A percentile compares a stretch with the other conserved stretches of the same genome.
phyloP scores from a whole-genome alignment of 202 grass and related monocot genomes.

The Zoysia matrella region DNA sequence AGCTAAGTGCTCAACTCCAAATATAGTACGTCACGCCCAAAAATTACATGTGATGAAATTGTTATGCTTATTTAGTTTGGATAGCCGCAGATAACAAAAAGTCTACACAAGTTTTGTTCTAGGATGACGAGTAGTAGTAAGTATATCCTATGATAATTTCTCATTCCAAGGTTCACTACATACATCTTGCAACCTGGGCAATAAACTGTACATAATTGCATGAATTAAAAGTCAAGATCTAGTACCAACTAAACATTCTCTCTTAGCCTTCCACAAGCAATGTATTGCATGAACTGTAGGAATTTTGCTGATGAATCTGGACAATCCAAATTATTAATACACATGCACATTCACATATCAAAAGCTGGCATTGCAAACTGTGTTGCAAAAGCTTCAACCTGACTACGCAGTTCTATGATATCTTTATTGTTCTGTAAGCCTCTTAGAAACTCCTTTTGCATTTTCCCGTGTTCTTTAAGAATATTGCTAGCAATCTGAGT shows the following conservation, averaged over 20 bases:
- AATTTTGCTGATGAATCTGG: slow-evolving; percentile 34
- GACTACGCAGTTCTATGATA: slow-evolving; percentile 69
- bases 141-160: slow-evolving; percentile 3
- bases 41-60: background rate
- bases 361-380: slow-evolving; percentile 92
- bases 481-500: slow-evolving; percentile 73
- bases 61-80: background rate
- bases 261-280: slow-evolving; percentile 27
- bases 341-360: slow-evolving; percentile 68
- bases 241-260: slow-evolving; percentile 1
- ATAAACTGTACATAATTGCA: slow-evolving; percentile 48
- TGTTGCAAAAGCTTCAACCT: slow-evolving; percentile 78
- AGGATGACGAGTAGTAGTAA: background rate
- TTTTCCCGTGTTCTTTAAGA: slow-evolving; percentile 84
- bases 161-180: slow-evolving; percentile 27
- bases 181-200: slow-evolving; percentile 33
- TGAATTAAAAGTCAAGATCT: slow-evolving; percentile 21
- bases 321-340: slow-evolving; percentile 31
- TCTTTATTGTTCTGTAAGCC: slow-evolving; percentile 77
- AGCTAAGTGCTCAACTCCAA: background rate
- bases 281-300: background rate
- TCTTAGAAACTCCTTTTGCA: slow-evolving; percentile 79
- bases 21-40: background rate
- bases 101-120: background rate
- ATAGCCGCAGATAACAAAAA: background rate